Evolutionary conservation across 2,329 filamentous ascomycete species (phyloP), one percentile per base, ranked within the genome.

Genomic region (Cyclaneusma minus): DNA sequence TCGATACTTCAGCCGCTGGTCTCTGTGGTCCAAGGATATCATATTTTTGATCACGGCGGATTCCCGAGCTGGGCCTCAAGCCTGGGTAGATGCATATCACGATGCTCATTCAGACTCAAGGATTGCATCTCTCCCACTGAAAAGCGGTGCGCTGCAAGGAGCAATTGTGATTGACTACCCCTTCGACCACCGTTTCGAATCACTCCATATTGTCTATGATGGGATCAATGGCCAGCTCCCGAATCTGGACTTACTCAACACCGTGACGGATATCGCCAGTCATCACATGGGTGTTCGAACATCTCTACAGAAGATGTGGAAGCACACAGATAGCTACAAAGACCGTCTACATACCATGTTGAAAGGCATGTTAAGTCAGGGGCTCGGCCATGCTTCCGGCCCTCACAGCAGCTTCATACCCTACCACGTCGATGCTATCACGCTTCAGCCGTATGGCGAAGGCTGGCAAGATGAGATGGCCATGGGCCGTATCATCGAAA

Each of bases 391-490:
- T 39, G 80, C 84, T 4, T 83, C 82, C 4, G 89, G 89, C 4
- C 77, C 87, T 3, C 89, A 98, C 49, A 93, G 83, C 49, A 79
- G 78, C 39, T 98, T 98, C 50, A 94, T 98, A 45, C 84, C 89
- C 1, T 98, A 98, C 47, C 89, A 95, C 42, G 80, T 98, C 34
- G 89, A 98, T 48, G 89, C 89, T 3, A 77, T 98, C 36, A 98
- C 89, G 1, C 58, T 98, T 21, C 83, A 89, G 44, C 82, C 89
- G 0, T 79, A 83, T 32, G 87, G 87, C 2, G 63, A 87, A 21
- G 89, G 89, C 16, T 93, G 84, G 83, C 83, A 95, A 45, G 89
- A 98, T 48, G 89, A 95, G 54, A 95, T 95, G 82, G 80, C 79
- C 7, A 71, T 98, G 47, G 89, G 89, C 5, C 67, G 85, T 29